Percentiles rank a stretch among this genome's conserved stretches.
These are phyloP conservation scores for Aspergillus glaucus DNA, from an alignment of 2,329 filamentous ascomycete genomes.

Conservation along the genomic window DNA sequence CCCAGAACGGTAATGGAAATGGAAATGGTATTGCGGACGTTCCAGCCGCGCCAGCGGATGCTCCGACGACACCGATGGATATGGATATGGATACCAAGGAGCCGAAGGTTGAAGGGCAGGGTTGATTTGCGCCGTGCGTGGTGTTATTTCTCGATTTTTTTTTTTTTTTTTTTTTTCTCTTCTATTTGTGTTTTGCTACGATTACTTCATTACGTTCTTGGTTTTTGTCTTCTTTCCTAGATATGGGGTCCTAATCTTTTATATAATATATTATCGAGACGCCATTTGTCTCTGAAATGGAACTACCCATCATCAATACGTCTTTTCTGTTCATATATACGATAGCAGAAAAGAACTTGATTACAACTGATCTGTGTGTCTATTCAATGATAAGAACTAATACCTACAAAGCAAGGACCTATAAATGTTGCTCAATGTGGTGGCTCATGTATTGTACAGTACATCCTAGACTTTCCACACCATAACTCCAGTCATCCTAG, in stretches of 20 bases:
- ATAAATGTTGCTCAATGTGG: neutral
- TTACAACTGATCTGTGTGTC: no score
- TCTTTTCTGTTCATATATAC: no score
- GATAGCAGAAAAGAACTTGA: no score
- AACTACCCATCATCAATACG: no score
- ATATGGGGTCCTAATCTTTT: no score
- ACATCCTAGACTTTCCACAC: neutral
- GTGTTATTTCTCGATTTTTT: neutral
- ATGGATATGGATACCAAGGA: constrained; percentile 34
- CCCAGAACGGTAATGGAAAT: neutral
- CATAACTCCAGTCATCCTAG: neutral
- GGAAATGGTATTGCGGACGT: neutral
- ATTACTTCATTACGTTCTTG: no score
- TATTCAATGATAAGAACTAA: neutral
- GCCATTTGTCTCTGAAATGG: neutral
- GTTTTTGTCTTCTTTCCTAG: no score
- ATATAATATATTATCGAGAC: no score
- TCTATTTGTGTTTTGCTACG: neutral
- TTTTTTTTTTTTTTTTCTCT: neutral
- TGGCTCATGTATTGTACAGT: neutral
- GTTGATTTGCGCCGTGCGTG: constrained; percentile 1
- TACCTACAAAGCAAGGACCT: neutral
- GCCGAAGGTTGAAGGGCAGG: constrained; percentile 26
- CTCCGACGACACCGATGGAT: constrained; percentile 31
- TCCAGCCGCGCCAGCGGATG: constrained; percentile 14